Evolutionary conservation across 257 asterid genomes (phyloP).

Genomic region (Leptodermis oblonga): DNA sequence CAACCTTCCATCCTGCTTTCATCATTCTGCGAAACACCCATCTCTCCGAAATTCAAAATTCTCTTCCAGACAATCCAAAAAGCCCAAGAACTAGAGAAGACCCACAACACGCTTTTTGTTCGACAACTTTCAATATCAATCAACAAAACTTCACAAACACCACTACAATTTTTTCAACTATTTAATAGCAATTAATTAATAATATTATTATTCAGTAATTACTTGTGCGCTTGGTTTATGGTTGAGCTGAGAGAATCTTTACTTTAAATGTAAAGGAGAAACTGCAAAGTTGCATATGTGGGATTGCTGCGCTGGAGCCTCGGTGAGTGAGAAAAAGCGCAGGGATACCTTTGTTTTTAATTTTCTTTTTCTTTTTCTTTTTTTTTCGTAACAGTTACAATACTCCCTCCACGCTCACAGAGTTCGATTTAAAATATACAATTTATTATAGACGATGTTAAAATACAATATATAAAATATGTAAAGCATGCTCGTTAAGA

Average conservation of each 20-base stretch:
- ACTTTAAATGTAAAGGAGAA: not conserved
- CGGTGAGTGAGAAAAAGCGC: slow-evolving; percentile 1
- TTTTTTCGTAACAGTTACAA: too few species aligned
- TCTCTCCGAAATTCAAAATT: slow-evolving; percentile 23
- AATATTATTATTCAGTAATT: not conserved
- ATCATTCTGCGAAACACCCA: slow-evolving; percentile 53
- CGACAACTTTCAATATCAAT: not conserved
- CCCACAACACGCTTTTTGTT: not conserved
- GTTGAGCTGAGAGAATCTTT: slow-evolving; percentile 13
- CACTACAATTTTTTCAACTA: not conserved
- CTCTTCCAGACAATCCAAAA: not conserved
- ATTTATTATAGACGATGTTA: too few species aligned
- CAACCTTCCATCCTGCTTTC: slow-evolving; percentile 88
- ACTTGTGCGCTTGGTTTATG: not conserved
- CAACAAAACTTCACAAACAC: not conserved
- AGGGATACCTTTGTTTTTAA: too few species aligned
- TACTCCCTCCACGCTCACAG: too few species aligned
- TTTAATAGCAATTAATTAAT: not conserved
- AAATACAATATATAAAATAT: too few species aligned
- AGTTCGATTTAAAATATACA: too few species aligned
- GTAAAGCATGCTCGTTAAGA: too few species aligned
- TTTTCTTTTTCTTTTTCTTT: too few species aligned
- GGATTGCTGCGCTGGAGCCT: slow-evolving; percentile 14
- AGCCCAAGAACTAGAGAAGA: not conserved
- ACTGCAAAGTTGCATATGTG: not conserved